Evolutionary conservation across 495 filamentous ascomycete species (phyloP).

Genomic region (Neohortaea acidophila): DNA sequence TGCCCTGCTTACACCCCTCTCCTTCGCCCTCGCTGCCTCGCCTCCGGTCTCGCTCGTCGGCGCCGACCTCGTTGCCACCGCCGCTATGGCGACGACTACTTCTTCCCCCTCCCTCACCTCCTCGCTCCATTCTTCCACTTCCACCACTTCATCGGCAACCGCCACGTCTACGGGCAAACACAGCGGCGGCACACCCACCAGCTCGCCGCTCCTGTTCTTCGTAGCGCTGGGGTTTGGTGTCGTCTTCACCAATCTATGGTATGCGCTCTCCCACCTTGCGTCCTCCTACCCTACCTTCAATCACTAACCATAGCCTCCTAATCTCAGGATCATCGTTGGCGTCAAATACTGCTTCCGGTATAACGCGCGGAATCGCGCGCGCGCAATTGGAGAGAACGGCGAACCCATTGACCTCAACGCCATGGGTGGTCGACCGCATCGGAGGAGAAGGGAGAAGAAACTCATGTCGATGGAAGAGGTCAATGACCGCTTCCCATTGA

Average conservation of each 20-base stretch:
- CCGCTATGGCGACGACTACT: no score
- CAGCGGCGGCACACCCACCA: background rate
- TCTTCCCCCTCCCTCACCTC: no score
- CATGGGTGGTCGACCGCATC: constrained; percentile 57
- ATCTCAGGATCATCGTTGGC: constrained; percentile 90
- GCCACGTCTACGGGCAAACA: background rate
- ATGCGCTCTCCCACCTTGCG: constrained; percentile 23
- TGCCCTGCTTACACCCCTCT: no score
- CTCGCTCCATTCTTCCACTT: no score
- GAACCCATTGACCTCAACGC: constrained; percentile 73
- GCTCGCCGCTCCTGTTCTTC: constrained; percentile 75
- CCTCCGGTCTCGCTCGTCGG: no score
- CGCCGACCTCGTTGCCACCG: no score
- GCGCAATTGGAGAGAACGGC: constrained; percentile 59
- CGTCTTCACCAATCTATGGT: constrained; percentile 98
- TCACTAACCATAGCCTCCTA: constrained; percentile 7
- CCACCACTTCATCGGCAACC: background rate
- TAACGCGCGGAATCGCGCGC: constrained; percentile 74
- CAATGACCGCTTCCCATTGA: constrained; percentile 87
- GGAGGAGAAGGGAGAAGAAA: constrained; percentile 85
- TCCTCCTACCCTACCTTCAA: background rate
- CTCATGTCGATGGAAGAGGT: constrained; percentile 98
- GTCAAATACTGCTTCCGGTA: constrained; percentile 99
- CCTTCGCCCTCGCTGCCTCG: no score
- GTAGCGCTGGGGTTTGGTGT: constrained; percentile 95